Base-by-base conservation (phyloP, 179 eudicot genomes). In the Silene vulgaris region DNA sequence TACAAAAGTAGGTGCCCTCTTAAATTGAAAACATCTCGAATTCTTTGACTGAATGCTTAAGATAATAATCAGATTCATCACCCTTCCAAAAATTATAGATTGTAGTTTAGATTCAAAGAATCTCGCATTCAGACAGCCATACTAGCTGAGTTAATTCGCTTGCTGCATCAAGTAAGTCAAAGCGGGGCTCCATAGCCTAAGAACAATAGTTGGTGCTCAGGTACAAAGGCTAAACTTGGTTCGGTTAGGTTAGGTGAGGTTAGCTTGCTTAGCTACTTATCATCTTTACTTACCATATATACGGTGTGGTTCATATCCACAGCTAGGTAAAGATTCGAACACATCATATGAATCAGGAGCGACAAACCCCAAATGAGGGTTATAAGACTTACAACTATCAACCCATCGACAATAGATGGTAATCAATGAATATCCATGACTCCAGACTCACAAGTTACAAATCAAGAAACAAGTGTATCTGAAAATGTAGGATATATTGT, bases 1-100 rank as follows among this genome's bases (percentile, higher is more conserved):
- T 32, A 11, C 69, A 65, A 65, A 65, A 65, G 19, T 29, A 65
- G 69, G 69, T 4, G 35, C 69, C 30, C 43, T n/a, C 69, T 32
- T 65, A 32, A 45, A 16, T 7, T 65, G 45, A 63, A 63, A 26
- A 17, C n/a, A 20, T 3, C 35, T 62, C 2, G 1, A 7, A 29
- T 65, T 14, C 17, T 65, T 32, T 65, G 45, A 32, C 69, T 30
- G 13, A 14, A 14, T 61, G 65, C 28, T 61, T 11, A 8, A 61
- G 59, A 52, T 13, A 8, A 23, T 62, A 30, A 62, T 8, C 43
- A 32, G 17, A 29, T 19, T 13, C 71, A 17, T 35, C 52, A 35
- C 71, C 40, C 28, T 32, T 37, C 50, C 52, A n/a, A 67, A 8
- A 17, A 32, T 32, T 64, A 21, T 2, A 61, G 29, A 23, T 35